Evolutionary conservation across 306 rosid genomes (phyloP), one percentile per base, ranked within the genome.

Genomic region (Malus sylvestris): DNA sequence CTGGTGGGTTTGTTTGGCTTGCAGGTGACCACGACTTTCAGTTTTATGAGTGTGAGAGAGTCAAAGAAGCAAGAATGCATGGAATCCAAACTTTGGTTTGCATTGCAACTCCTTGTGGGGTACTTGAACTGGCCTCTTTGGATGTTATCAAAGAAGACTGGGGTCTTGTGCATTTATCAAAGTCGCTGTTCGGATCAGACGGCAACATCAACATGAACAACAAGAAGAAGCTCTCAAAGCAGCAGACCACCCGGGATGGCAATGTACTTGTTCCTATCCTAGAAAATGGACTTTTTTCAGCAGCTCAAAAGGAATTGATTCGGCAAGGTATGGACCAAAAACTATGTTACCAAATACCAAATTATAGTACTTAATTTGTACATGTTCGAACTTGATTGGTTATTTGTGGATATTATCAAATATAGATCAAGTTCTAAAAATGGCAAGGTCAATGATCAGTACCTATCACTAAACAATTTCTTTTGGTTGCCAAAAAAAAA

Each of bases 31-130:
- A 83, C 4, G 85, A 84, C 22, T 74, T 83, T 27, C 75, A 80
- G 35, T 49, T 69, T 20, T 23, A 85, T 10, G 79, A 80, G 3
- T 85, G 91, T 5, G 87, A 83, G 3, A 81, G 91, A 81, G 84
- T 81, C 3, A 71, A 79, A 46, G 88, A 83, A 73, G 91, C 89
- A 2, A 52, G 74, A 3, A 14, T 44, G 16, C 81, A 77, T 12
- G 88, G 88, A 29, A 68, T 87, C 78, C 82, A 76, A 6, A 85
- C 91, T 12, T 33, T 87, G 49, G 82, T 83, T 29, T 87, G 79
- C 59, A 64, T 87, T 46, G 70, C 82, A 1, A 79, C 73, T 20
- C 68, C 87, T 0, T 13, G 5, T 60, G 91, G 91, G 5, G 87
- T 83, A 3, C 62, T 85, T 33, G 89, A 87, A 77, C 32, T 87